Evolutionary conservation across 2,329 filamentous ascomycete genomes (phyloP).

Genomic region (Aschersonia sp.): DNA sequence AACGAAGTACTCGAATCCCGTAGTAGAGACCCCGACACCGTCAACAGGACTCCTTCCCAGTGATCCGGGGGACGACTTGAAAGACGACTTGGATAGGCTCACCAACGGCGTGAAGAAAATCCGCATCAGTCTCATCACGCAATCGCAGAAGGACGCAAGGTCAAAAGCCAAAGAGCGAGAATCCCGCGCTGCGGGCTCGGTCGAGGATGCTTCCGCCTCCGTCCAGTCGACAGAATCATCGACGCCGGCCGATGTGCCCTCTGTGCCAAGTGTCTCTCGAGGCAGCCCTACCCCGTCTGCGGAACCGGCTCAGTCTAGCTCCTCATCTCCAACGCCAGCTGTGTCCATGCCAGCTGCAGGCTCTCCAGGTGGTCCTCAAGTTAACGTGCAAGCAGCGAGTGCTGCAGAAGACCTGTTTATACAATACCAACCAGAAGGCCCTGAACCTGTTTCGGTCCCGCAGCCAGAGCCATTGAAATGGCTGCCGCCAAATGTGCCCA

Average conservation of each 20-base stretch:
- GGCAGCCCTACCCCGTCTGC: not conserved
- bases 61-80: slow-evolving; percentile 4
- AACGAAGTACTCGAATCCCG: slow-evolving; percentile 1
- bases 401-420: slow-evolving; percentile 29
- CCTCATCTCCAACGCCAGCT: slow-evolving; percentile 9
- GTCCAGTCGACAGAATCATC: slow-evolving; percentile 7
- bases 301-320: slow-evolving; percentile 7
- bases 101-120: slow-evolving; percentile 47
- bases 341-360: slow-evolving; percentile 11
- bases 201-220: not conserved
- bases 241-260: slow-evolving; percentile 7
- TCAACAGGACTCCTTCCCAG: slow-evolving; percentile 1
- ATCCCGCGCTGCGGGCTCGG: too few species aligned
- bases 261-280: not conserved
- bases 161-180: slow-evolving; percentile 17
- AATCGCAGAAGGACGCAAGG: slow-evolving; percentile 41
- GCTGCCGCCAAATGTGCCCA: slow-evolving; percentile 32
- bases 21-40: slow-evolving; percentile 2
- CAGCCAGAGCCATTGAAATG: slow-evolving; percentile 30
- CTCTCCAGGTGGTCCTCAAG: slow-evolving; percentile 15
- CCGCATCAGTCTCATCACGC: slow-evolving; percentile 45
- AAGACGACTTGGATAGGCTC: slow-evolving; percentile 36
- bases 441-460: slow-evolving; percentile 21
- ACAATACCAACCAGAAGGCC: slow-evolving; percentile 41
- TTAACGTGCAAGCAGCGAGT: slow-evolving; percentile 11